Conservation (phyloP, 2,329 filamentous ascomycete genomes). For the Cordyceps tenuipes region DNA sequence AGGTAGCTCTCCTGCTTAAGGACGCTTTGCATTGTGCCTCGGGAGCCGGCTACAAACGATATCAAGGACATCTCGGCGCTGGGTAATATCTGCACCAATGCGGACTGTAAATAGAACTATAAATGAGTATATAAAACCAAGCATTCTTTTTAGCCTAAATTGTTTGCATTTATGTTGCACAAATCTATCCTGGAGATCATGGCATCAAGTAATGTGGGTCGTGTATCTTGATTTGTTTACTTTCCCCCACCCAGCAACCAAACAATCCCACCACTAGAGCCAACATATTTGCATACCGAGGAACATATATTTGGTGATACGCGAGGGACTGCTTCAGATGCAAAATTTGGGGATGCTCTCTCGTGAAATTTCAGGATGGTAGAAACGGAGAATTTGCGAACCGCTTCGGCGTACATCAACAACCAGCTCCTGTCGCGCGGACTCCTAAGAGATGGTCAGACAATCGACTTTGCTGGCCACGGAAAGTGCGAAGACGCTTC, state of each 20-base stretch:
- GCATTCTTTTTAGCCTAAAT: too few species aligned
- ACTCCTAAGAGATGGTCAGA: constrained; percentile 57
- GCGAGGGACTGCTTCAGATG: not conserved
- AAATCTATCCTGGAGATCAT: not conserved
- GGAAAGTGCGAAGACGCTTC: constrained; percentile 45
- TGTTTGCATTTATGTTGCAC: too few species aligned
- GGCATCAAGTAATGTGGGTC: constrained; percentile 18
- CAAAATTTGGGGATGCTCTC: not conserved
- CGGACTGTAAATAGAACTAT: not conserved
- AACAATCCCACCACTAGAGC: constrained; percentile 12
- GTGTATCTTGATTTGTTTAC: constrained; percentile 28
- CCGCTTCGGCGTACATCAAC: constrained; percentile 64
- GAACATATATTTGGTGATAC: not conserved
- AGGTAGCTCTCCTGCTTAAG: not conserved
- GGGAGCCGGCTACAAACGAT: not conserved
- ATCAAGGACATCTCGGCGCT: not conserved
- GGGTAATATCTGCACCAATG: not conserved
- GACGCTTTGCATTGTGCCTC: not conserved
- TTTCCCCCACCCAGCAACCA: constrained; percentile 31
- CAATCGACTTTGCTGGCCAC: constrained; percentile 75
- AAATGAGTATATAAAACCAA: not conserved
- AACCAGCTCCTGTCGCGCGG: constrained; percentile 61
- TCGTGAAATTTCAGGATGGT: constrained; percentile 32
- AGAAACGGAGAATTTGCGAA: constrained; percentile 54
- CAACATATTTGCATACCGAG: not conserved